These are phyloP conservation scores for Panicum virgatum DNA, from an alignment of 202 grass and related monocot species.

Conservation along the genomic window DNA sequence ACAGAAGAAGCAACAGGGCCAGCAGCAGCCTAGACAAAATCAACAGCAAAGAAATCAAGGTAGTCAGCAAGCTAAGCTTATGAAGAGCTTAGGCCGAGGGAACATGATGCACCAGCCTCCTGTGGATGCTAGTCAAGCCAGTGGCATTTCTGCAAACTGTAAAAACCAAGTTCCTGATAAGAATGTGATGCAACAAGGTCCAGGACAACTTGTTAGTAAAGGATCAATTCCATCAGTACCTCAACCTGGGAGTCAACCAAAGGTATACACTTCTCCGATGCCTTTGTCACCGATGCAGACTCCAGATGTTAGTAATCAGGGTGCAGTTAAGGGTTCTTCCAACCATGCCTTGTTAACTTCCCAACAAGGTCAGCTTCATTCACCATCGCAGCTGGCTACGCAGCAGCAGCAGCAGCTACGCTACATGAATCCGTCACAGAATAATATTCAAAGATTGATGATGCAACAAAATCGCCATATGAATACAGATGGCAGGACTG, in stretches of 20 bases:
- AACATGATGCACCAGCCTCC: conserved; percentile 59
- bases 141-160: conserved; percentile 47
- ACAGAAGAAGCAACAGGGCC: conserved; percentile 71
- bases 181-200: conserved; percentile 50
- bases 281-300: conserved; percentile 57
- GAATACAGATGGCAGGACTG: conserved; percentile 56
- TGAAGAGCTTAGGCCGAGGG: conserved; percentile 80
- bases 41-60: conserved; percentile 74
- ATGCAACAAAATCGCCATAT: conserved; percentile 63
- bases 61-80: conserved; percentile 81
- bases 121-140: conserved; percentile 52
- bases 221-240: conserved; percentile 47
- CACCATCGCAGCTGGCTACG: conserved; percentile 48
- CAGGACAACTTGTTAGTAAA: conserved; percentile 53
- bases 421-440: conserved; percentile 62
- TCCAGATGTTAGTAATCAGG: conserved; percentile 61
- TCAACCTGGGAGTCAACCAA: conserved; percentile 65
- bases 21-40: conserved; percentile 64
- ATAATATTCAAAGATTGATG: conserved; percentile 55
- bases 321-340: conserved; percentile 55
- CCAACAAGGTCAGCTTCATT: conserved; percentile 54
- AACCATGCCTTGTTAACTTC: conserved; percentile 53
- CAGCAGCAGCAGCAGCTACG: conserved; percentile 53
- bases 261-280: conserved; percentile 53
- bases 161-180: conserved; percentile 71